A percentile compares a stretch with the other conserved stretches of the same genome.
phyloP scores from a whole-genome alignment of 495 filamentous ascomycete species.

The Pyrenula massariospora region DNA sequence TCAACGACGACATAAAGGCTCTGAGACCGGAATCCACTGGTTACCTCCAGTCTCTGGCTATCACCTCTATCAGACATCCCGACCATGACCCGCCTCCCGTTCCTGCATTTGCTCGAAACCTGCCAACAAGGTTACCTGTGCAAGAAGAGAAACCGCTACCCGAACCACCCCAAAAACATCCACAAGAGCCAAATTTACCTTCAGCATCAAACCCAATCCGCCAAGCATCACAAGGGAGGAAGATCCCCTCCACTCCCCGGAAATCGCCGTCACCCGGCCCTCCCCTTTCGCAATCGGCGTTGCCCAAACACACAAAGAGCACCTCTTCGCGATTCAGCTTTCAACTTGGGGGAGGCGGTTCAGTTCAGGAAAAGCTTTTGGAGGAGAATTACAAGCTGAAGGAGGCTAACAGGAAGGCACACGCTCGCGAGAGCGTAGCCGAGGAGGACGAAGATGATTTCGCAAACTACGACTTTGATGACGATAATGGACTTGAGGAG shows the following conservation, averaged over 20 bases:
- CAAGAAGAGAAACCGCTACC: conserved; percentile 6
- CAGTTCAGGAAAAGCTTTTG: conserved; percentile 66
- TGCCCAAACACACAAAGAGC: conserved; percentile 70
- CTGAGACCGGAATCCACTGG: conserved; percentile 37
- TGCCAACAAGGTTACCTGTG: conserved; percentile 30
- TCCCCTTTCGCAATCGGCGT: conserved; percentile 22
- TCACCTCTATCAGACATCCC: conserved; percentile 23
- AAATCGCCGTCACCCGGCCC: conserved; percentile 21
- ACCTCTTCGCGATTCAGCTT: conserved; percentile 87
- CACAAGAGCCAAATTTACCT: background rate
- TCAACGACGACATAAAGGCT: conserved; percentile 45
- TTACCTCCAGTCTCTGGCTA: conserved; percentile 31
- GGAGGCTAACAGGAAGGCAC: conserved; percentile 34
- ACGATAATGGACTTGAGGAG: conserved; percentile 64
- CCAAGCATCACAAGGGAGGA: background rate
- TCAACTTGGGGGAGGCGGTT: conserved; percentile 68
- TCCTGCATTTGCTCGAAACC: conserved; percentile 38
- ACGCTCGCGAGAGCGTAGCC: conserved; percentile 25
- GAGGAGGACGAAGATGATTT: conserved; percentile 42
- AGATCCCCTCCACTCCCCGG: conserved; percentile 11
- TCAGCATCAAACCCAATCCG: background rate
- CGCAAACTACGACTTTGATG: conserved; percentile 63
- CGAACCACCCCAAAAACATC: conserved; percentile 1
- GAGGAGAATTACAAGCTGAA: conserved; percentile 78
- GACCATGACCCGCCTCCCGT: conserved; percentile 24